Base-by-base conservation (phyloP, 1,284 basidiomycete species). In the Fomes fomentarius region DNA sequence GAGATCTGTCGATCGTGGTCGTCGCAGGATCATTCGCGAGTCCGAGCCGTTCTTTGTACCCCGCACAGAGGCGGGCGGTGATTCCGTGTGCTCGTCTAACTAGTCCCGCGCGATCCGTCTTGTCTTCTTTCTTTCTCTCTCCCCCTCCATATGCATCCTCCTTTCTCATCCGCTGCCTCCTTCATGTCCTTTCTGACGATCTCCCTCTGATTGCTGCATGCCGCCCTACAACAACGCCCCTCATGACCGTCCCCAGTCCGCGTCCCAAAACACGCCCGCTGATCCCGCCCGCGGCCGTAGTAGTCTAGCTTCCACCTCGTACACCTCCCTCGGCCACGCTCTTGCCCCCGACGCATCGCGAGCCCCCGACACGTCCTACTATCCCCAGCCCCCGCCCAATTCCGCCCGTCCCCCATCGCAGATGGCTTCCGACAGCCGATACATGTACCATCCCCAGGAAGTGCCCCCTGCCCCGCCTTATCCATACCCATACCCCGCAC, bases 351-450 rank as follows among this genome's bases (percentile, higher is more conserved):
- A 58, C 52, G 42, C 53, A 49, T 54, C 64, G 38, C 64, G 63
- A 55, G 54, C 52, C 56, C 43, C 35, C 57, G 55, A 60, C 39
- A 43, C 62, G 42, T 41, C 47, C 34, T 46, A 58, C 55, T 56
- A 53, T 51, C 59, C 34, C 30, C 55, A 37, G n/a, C 26, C 46
- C 11, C 14, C 45, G 12, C 24, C 53, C 43, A 30, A 45, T 10
- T 25, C 40, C 37, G 28, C 62, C 51, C 54, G 52, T 39, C 48
- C 63, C n/a, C 55, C 55, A 31, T 43, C 67, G 5, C 61, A 63
- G 33, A 82, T 84, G 80, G 72, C 81, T 22, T 77, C 81, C 45
- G 83, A 85, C 69, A 74, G 77, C 35, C 74, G 83, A 58, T 83
- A 83, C 64, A 73, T 83, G 67, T 86, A 87, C 67, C 71, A 74